phyloP scores from a whole-genome alignment of 2,329 filamentous ascomycete species.

The Zymoseptoria ardabiliae region DNA sequence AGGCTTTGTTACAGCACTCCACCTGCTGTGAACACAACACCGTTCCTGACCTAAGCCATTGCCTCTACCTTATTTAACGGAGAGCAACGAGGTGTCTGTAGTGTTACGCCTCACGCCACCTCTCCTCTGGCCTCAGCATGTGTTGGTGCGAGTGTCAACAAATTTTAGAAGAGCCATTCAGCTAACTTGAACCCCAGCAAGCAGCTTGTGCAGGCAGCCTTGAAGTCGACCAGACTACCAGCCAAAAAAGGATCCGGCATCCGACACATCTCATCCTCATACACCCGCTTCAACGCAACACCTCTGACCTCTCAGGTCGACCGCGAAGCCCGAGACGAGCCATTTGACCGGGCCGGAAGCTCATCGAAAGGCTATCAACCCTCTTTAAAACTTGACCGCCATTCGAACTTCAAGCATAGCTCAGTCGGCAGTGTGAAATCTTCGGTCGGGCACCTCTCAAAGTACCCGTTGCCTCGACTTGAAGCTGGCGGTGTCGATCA shows the following conservation, averaged over 20 bases:
- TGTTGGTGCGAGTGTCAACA: neutral
- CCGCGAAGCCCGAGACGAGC: slow-evolving; percentile 7
- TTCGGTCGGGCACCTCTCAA: neutral
- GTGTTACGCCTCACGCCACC: neutral
- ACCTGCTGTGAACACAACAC: too few relatives aligned
- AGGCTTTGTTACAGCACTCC: too few relatives aligned
- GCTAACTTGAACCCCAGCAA: neutral
- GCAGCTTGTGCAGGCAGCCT: neutral
- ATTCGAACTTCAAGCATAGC: slow-evolving; percentile 5
- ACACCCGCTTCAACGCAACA: neutral
- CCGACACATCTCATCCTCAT: neutral
- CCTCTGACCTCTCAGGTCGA: neutral
- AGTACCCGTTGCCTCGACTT: slow-evolving; percentile 15
- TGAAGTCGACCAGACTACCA: neutral
- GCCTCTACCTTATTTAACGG: neutral
- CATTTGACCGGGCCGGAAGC: slow-evolving; percentile 10
- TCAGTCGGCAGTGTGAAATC: slow-evolving; percentile 5
- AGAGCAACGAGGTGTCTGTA: neutral
- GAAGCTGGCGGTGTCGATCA: slow-evolving; percentile 6
- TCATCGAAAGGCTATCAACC: slow-evolving; percentile 8
- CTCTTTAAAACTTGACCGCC: slow-evolving; percentile 12
- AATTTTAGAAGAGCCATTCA: neutral
- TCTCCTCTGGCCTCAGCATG: neutral
- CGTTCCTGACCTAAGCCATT: neutral
- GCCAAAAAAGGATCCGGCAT: neutral